Percentiles rank a stretch among this genome's conserved stretches.
phyloP scores from a whole-genome alignment of 2,329 filamentous ascomycete species.

The Grosmannia serpens region DNA sequence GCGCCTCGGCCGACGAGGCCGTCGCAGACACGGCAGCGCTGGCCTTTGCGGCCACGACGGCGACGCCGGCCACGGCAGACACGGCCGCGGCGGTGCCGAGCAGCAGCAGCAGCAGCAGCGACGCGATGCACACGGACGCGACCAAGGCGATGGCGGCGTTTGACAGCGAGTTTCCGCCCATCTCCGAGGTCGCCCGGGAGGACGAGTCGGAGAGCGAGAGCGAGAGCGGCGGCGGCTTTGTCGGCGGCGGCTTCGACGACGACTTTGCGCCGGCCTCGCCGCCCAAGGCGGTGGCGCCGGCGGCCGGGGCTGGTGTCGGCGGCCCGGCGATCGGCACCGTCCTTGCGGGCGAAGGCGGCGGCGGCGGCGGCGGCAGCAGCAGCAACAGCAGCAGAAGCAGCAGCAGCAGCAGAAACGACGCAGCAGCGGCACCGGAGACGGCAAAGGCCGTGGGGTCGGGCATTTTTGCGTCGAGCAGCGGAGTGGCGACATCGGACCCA shows the following conservation, averaged over 20 bases:
- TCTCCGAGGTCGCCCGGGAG: conserved; percentile 63
- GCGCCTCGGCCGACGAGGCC: not conserved
- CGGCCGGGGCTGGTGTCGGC: not conserved
- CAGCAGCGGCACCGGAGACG: not conserved
- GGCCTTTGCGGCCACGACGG: too few species aligned
- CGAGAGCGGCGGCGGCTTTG: conserved; percentile 47
- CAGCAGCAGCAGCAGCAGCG: not conserved
- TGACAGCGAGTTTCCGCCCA: conserved; percentile 80
- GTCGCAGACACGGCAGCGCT: not conserved
- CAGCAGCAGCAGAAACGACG: not conserved
- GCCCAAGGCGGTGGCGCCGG: conserved; percentile 16
- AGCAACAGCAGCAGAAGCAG: too few species aligned
- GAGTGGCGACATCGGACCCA: too few species aligned
- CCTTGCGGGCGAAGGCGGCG: too few species aligned
- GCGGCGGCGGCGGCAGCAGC: too few species aligned
- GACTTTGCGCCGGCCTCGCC: conserved; percentile 75
- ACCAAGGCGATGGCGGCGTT: conserved; percentile 40
- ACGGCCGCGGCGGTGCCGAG: not conserved
- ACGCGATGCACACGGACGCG: conserved; percentile 22
- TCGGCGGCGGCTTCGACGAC: conserved; percentile 79
- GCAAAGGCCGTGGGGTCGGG: not conserved
- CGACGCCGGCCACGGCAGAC: not conserved
- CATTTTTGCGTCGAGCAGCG: not conserved
- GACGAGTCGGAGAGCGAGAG: conserved; percentile 76
- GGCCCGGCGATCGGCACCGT: not conserved